Evolutionary conservation across 2,329 filamentous ascomycete species (phyloP).

Genomic region (Orbilia oligospora): DNA sequence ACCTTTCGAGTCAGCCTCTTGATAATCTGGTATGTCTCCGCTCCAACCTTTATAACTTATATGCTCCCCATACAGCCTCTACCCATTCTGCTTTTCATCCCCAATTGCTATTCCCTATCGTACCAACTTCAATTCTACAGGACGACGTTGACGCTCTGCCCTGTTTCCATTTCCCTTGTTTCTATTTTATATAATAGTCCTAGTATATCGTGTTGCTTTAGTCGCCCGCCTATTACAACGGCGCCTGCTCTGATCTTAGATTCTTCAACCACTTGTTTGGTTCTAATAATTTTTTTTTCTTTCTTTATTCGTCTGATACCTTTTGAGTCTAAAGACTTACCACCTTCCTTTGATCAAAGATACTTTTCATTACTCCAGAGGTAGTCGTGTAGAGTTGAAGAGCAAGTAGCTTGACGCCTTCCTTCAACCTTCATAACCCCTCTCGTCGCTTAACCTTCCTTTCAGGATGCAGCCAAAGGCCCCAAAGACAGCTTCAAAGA

Average conservation of each 20-base stretch:
- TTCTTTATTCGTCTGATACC: conserved; percentile 22
- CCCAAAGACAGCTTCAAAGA: conserved; percentile 81
- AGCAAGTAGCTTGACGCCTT: conserved; percentile 61
- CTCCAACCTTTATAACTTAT: conserved; percentile 46
- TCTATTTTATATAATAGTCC: conserved; percentile 58
- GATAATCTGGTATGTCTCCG: conserved; percentile 56
- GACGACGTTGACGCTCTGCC: conserved; percentile 61
- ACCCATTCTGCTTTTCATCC: conserved; percentile 39
- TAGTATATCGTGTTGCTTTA: conserved; percentile 57
- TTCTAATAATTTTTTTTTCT: conserved; percentile 38
- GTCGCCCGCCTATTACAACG: conserved; percentile 51
- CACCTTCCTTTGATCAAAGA: conserved; percentile 54
- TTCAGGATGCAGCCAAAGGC: conserved; percentile 65
- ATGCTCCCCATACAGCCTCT: conserved; percentile 53
- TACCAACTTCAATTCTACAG: conserved; percentile 61
- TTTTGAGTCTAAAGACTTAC: conserved; percentile 54
- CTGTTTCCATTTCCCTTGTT: conserved; percentile 56
- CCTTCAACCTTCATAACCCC: conserved; percentile 66
- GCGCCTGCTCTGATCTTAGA: conserved; percentile 46
- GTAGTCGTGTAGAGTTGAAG: conserved; percentile 57
- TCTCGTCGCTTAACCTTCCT: conserved; percentile 54
- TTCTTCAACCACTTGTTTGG: conserved; percentile 5
- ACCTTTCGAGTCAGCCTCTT: conserved; percentile 54
- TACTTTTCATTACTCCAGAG: conserved; percentile 41
- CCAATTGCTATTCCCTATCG: conserved; percentile 31